Base-by-base conservation (phyloP, 2,329 filamentous ascomycete species). In the Fusarium marasasianum region DNA sequence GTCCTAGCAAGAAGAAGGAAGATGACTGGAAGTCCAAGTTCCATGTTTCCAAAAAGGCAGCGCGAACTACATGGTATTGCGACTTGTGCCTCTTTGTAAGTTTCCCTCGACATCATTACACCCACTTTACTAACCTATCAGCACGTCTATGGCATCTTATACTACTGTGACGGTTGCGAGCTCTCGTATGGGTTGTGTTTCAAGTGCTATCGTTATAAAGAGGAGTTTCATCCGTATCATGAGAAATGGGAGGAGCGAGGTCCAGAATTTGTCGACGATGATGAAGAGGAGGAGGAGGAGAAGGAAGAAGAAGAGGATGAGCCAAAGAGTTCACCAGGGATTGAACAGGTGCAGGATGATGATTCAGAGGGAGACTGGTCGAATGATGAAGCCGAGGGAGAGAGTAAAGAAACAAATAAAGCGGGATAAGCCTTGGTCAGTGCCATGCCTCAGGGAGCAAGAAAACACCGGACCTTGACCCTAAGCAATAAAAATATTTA, bases 401-500 rank as follows among this genome's bases (percentile, higher is more conserved):
- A 15, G 26, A 24, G 24, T 18, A 40, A 54, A 54, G 29, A 54
- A 40, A 38, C 4, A 54, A 54, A 40, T 10, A 54, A 40, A 38
- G 6, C 7, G 22, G 14, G 0, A 12, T 22, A 7, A 2, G 14
- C 1, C 9, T 53, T 53, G 1, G 3, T 22, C 12, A 4, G 3
- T 53, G 8, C 24, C 24, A 24, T 24, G 24, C 24, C 24, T 24
- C 24, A 24, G 24, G 24, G 24, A 24, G 24, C 24, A 24, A 24
- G 24, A 24, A 24, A 24, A 24, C 24, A 24, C 24, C 24, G 24
- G 24, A 24, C 24, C 24, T 24, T 24, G 24, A 24, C 24, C 24
- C 24, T 24, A 24, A 24, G 24, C 24, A 24, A 24, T 24, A 24
- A 24, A 24, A 24, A 24, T 24, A 24, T 24, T 24, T 24, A 24